Conservation (phyloP, 164 flowering plant genomes). For the Tinospora cordifolia region DNA sequence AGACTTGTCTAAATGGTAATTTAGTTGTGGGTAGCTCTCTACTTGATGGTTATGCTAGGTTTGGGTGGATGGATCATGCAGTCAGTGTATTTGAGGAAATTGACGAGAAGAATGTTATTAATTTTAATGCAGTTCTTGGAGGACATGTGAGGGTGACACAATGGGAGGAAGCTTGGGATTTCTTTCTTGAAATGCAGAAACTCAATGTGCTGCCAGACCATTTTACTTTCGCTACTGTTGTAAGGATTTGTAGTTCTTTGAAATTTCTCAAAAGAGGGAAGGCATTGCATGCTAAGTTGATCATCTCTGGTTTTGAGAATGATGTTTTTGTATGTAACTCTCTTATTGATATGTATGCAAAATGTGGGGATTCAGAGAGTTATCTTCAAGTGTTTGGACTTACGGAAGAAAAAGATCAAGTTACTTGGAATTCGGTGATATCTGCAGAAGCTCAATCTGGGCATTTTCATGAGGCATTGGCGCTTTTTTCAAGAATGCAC, state of each 20-base stretch:
- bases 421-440: slow-evolving; percentile 16
- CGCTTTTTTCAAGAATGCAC: slow-evolving; percentile 12
- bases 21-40: slow-evolving; percentile 13
- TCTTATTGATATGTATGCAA: slow-evolving; percentile 31
- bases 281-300: slow-evolving; percentile 16
- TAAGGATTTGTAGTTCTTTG: slow-evolving; percentile 15
- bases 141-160: slow-evolving; percentile 10
- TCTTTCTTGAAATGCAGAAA: slow-evolving; percentile 1
- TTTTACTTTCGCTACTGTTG: slow-evolving; percentile 9
- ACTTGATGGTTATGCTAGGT: slow-evolving; percentile 11
- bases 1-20: slow-evolving; percentile 12
- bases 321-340: slow-evolving; percentile 22
- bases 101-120: slow-evolving; percentile 12
- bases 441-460: slow-evolving; percentile 14
- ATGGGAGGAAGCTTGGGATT: slow-evolving; percentile 8
- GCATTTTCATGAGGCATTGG: slow-evolving; percentile 7
- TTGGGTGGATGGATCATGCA: slow-evolving; percentile 11
- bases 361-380: slow-evolving; percentile 16
- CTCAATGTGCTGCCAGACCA: slow-evolving; percentile 13
- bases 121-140: slow-evolving; percentile 9
- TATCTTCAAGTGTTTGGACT: slow-evolving; percentile 11
- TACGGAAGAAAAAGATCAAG: slow-evolving; percentile 14
- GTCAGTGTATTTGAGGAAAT: slow-evolving; percentile 5
- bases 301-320: slow-evolving; percentile 7
- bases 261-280: slow-evolving; percentile 11